phyloP scores from a whole-genome alignment of 805 yeast species.

The Komagataella populi region DNA sequence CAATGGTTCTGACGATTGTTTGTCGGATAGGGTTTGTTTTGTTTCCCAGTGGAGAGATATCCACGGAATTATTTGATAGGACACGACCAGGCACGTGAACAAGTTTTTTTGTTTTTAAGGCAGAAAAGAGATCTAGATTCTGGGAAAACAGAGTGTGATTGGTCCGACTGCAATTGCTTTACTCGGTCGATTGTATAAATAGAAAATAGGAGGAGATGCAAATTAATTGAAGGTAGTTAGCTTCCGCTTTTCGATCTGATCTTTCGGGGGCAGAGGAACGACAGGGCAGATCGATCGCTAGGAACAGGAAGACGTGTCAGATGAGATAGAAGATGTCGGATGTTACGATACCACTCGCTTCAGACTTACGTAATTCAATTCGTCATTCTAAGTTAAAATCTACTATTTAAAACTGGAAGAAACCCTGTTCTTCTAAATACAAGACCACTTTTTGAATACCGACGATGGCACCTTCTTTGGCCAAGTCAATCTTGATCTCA shows the following conservation, averaged over 20 bases:
- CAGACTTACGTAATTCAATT: background rate
- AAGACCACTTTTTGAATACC: conserved; percentile 65
- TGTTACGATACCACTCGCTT: background rate
- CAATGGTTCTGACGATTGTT: background rate
- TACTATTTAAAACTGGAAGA: conserved; percentile 35
- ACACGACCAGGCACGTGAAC: background rate
- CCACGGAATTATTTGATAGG: background rate
- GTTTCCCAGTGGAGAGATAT: background rate
- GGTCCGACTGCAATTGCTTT: background rate
- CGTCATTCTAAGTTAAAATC: background rate
- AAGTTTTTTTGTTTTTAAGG: background rate
- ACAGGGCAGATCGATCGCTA: background rate
- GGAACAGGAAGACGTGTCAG: background rate
- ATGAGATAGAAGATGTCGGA: background rate
- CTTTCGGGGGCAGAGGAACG: background rate
- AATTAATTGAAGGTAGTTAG: background rate
- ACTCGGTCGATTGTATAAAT: background rate
- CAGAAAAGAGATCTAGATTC: background rate
- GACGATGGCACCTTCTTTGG: conserved; percentile 44
- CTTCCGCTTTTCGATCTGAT: background rate
- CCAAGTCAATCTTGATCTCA: conserved; percentile 42
- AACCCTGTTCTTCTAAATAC: conserved; percentile 72
- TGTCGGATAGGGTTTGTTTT: background rate
- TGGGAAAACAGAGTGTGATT: background rate
- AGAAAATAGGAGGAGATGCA: background rate